phyloP scores from a whole-genome alignment of 1,284 basidiomycete species.

The Ceratobasidium sp. region DNA sequence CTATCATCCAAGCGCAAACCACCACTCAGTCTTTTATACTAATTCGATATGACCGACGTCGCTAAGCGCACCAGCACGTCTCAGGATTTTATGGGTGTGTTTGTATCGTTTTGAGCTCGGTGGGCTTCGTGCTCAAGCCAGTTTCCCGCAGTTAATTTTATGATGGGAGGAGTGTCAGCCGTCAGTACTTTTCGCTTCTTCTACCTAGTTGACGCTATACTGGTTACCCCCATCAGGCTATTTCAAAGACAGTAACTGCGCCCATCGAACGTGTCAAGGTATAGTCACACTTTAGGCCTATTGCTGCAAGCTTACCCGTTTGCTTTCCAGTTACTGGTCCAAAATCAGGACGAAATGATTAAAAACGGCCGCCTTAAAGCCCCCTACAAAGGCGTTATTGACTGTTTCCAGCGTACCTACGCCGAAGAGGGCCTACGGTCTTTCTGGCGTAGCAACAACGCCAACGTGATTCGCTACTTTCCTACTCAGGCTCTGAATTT shows the following conservation, averaged over 20 bases:
- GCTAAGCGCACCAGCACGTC: neutral
- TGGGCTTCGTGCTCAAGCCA: too few species aligned
- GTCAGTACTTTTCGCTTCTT: constrained; percentile 60
- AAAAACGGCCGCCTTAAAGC: constrained; percentile 93
- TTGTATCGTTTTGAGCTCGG: neutral
- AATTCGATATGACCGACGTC: neutral
- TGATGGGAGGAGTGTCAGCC: constrained; percentile 93
- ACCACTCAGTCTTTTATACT: neutral
- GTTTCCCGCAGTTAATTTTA: constrained; percentile 74
- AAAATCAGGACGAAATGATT: constrained; percentile 99
- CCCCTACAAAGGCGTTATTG: constrained; percentile 93
- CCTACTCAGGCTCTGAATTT: constrained; percentile 97
- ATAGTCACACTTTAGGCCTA: constrained; percentile 31
- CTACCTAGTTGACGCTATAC: neutral
- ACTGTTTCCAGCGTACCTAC: constrained; percentile 91
- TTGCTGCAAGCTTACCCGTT: constrained; percentile 9
- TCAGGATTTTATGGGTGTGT: constrained; percentile 16
- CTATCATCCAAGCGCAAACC: neutral
- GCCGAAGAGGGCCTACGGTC: constrained; percentile 88
- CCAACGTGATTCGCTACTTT: constrained; percentile 99
- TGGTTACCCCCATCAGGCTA: constrained; percentile 68
- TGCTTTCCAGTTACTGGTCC: constrained; percentile 77
- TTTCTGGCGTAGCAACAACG: constrained; percentile 95
- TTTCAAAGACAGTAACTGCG: constrained; percentile 96
- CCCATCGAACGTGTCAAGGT: constrained; percentile 98